A percentile compares a stretch with the other conserved stretches of the same genome.
Evolutionary conservation across 768 basidiomycete genomes (phyloP).

Genomic region (Mycena sanguinolenta): DNA sequence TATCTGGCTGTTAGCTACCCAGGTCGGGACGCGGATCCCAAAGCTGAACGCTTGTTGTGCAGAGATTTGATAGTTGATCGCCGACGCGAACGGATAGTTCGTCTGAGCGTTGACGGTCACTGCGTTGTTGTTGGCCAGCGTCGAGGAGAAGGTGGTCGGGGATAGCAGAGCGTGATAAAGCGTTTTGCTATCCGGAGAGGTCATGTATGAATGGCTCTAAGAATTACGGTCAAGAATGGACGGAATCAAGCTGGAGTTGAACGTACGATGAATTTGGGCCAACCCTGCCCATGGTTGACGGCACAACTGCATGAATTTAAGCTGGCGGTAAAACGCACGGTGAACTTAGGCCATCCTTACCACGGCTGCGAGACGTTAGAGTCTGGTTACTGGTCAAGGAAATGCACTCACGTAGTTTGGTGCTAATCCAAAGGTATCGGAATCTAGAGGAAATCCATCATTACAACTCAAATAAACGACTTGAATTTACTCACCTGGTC

Average conservation of each 20-base stretch:
- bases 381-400: not conserved
- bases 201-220: conserved; percentile 32
- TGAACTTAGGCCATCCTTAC: conserved; percentile 35
- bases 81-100: conserved; percentile 30
- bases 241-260: no score
- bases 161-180: conserved; percentile 34
- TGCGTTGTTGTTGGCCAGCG: conserved; percentile 26
- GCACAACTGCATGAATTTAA: not conserved
- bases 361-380: conserved; percentile 16
- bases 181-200: conserved; percentile 27
- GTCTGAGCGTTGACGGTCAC: conserved; percentile 33
- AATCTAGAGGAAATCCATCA: conserved; percentile 3
- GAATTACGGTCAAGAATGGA: not conserved
- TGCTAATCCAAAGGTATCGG: conserved; percentile 25
- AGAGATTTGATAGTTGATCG: conserved; percentile 24
- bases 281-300: conserved; percentile 35
- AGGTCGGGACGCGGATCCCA: conserved; percentile 32
- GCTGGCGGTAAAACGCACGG: conserved; percentile 1
- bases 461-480: not conserved
- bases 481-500: conserved; percentile 5
- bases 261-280: conserved; percentile 34
- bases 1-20: conserved; percentile 25
- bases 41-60: conserved; percentile 27
- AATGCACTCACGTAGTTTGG: conserved; percentile 24
- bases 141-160: conserved; percentile 31